Percentiles rank a stretch among this genome's conserved stretches.
Evolutionary conservation across 2,329 filamentous ascomycete genomes (phyloP).

Genomic region (Aspergillus clavatus): DNA sequence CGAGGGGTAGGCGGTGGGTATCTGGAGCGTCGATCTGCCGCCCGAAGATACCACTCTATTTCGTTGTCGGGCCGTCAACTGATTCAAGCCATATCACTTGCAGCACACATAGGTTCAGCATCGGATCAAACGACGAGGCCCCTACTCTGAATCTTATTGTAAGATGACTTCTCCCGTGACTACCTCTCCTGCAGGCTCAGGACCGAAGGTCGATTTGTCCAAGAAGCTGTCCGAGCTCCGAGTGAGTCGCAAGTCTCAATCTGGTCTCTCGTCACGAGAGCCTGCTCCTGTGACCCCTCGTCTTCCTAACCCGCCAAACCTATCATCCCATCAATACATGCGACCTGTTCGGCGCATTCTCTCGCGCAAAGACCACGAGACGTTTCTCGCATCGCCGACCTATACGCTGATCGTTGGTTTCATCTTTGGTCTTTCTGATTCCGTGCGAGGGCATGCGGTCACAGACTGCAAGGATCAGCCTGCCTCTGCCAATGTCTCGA

Average conservation of each 20-base stretch:
- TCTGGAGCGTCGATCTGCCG: neutral
- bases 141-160: neutral
- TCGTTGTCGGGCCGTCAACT: neutral
- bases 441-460: constrained; percentile 54
- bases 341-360: constrained; percentile 74
- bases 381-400: constrained; percentile 73
- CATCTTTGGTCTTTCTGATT: constrained; percentile 79
- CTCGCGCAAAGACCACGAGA: constrained; percentile 70
- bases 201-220: constrained; percentile 34
- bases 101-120: too few relatives aligned
- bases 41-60: neutral
- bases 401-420: constrained; percentile 75
- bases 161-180: constrained; percentile 21
- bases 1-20: constrained; percentile 9
- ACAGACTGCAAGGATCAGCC: constrained; percentile 24
- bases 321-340: constrained; percentile 57
- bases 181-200: constrained; percentile 11
- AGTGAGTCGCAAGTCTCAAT: constrained; percentile 30
- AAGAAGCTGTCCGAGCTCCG: constrained; percentile 38
- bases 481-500: constrained; percentile 56
- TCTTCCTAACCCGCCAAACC: constrained; percentile 63
- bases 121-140: neutral
- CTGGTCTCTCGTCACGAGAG: constrained; percentile 26
- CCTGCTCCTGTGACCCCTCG: constrained; percentile 71
- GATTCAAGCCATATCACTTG: neutral